Conservation (phyloP, 192 early-diverging fungal genomes). For the Coemansia sp. region DNA sequence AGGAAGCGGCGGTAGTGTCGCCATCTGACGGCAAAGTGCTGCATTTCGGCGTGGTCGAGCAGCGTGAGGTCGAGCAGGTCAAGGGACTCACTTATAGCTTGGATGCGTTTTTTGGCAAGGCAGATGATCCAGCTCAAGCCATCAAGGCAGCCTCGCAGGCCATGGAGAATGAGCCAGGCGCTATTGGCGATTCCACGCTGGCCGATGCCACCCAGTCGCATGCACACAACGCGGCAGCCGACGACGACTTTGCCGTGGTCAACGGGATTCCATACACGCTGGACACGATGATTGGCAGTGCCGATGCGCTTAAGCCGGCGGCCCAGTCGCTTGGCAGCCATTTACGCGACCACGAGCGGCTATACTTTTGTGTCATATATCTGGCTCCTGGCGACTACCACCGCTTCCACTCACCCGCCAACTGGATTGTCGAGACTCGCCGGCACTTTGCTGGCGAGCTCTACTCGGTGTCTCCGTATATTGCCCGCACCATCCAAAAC, state of each 20-base stretch:
- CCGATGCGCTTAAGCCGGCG: conserved; percentile 35
- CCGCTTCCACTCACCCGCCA: conserved; percentile 94
- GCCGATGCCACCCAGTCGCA: conserved; percentile 44
- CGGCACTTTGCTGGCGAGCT: conserved; percentile 96
- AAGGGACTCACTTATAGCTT: conserved; percentile 93
- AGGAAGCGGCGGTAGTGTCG: conserved; percentile 62
- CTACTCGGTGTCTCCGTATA: conserved; percentile 90
- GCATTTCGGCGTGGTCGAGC: conserved; percentile 81
- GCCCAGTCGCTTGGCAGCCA: conserved; percentile 42
- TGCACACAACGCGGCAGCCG: conserved; percentile 65
- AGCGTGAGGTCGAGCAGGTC: conserved; percentile 82
- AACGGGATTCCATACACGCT: conserved; percentile 84
- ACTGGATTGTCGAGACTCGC: conserved; percentile 85
- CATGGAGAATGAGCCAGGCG: conserved; percentile 1
- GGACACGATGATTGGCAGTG: conserved; percentile 65
- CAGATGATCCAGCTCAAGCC: conserved; percentile 12
- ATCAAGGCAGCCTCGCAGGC: background rate
- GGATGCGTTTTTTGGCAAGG: conserved; percentile 78
- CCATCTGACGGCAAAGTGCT: conserved; percentile 92
- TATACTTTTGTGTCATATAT: conserved; percentile 93
- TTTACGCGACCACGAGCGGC: conserved; percentile 63
- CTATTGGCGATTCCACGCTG: conserved; percentile 50
- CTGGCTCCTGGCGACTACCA: conserved; percentile 99
- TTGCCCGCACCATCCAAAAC: conserved; percentile 78
- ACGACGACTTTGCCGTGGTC: conserved; percentile 83